These are phyloP conservation scores for Cordyceps cicadae DNA, from an alignment of 2,329 filamentous ascomycete genomes.

Conservation along the genomic window DNA sequence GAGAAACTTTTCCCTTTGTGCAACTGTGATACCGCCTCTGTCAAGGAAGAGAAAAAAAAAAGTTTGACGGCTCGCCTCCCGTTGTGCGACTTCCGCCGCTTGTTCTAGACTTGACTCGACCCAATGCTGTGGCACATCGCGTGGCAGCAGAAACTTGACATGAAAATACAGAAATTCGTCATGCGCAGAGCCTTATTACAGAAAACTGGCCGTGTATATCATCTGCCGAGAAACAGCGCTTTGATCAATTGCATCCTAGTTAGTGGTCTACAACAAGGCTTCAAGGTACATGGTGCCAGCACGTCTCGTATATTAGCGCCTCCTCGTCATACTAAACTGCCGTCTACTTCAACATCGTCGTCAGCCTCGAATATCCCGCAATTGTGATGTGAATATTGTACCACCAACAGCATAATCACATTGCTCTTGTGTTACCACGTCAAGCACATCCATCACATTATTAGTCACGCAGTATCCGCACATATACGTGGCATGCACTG, in stretches of 20 bases:
- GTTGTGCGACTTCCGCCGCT: neutral
- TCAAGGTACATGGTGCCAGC: no score
- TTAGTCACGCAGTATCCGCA: neutral
- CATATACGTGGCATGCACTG: neutral
- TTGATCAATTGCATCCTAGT: no score
- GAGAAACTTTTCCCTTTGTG: neutral
- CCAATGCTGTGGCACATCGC: neutral
- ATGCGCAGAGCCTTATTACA: neutral
- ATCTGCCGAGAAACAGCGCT: no score
- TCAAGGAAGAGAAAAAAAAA: neutral
- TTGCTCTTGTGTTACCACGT: neutral
- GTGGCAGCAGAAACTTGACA: neutral
- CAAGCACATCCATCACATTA: neutral
- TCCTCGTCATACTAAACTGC: neutral
- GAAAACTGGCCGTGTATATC: no score
- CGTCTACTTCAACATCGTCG: neutral
- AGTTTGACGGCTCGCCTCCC: neutral
- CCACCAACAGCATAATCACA: neutral
- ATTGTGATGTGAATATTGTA: neutral
- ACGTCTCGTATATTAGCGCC: no score
- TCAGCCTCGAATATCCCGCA: neutral
- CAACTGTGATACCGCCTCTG: neutral
- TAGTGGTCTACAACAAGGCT: no score
- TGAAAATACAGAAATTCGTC: neutral
- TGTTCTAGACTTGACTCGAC: slow-evolving; percentile 1